Evolutionary conservation across 768 basidiomycete genomes (phyloP).

Genomic region (Mycena galopus): DNA sequence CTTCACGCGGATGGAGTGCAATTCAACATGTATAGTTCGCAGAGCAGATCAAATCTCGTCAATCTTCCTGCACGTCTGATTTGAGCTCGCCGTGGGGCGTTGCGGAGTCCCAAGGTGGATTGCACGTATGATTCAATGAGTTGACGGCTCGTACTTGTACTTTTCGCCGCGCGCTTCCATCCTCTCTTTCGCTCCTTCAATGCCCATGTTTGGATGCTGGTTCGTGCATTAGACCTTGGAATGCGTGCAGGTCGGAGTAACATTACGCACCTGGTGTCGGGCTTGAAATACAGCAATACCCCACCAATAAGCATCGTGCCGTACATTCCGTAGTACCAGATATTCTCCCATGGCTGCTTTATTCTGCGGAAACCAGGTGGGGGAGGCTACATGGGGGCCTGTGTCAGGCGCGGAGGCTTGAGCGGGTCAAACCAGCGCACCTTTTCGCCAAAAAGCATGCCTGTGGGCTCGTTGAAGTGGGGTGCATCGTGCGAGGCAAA

Average conservation of each 20-base stretch:
- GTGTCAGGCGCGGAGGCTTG: background rate
- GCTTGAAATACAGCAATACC: constrained; percentile 90
- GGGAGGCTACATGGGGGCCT: constrained; percentile 64
- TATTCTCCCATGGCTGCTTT: constrained; percentile 91
- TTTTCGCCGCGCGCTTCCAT: constrained; percentile 96
- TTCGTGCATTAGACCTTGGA: background rate
- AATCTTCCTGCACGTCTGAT: no score
- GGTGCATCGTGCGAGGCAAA: constrained; percentile 84
- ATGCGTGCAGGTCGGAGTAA: background rate
- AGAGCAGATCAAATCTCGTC: background rate
- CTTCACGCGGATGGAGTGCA: background rate
- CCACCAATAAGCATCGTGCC: constrained; percentile 84
- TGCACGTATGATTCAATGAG: constrained; percentile 41
- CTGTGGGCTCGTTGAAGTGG: constrained; percentile 90
- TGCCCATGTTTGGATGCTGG: constrained; percentile 93
- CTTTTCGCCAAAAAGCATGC: constrained; percentile 91
- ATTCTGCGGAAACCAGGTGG: constrained; percentile 87
- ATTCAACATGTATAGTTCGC: constrained; percentile 27
- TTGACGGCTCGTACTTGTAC: constrained; percentile 81
- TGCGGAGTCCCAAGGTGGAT: constrained; percentile 22
- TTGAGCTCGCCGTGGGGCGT: no score
- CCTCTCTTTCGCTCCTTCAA: constrained; percentile 85
- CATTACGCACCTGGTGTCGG: constrained; percentile 84
- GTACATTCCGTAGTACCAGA: constrained; percentile 94
- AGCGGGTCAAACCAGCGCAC: constrained; percentile 53